phyloP scores from a whole-genome alignment of 1,284 basidiomycete genomes.

The Microbotryum saponariae region DNA sequence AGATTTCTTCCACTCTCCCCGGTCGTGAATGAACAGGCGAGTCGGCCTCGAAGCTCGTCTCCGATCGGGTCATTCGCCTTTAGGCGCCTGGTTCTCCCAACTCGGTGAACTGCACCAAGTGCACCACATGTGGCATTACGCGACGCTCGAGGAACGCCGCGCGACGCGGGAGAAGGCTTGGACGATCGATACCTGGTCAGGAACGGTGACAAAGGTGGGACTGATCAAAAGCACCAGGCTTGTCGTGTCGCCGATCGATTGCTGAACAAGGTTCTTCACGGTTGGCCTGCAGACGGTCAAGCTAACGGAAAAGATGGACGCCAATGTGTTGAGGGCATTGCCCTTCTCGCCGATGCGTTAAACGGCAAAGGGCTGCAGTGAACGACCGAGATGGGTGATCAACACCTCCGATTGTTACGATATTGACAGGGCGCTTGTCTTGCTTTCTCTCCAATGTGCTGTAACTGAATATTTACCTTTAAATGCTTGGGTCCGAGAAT shows the following conservation, averaged over 20 bases:
- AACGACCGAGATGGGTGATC: background rate
- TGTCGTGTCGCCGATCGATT: constrained; percentile 34
- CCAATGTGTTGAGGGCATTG: constrained; percentile 62
- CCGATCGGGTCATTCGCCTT: constrained; percentile 51
- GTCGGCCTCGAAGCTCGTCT: constrained; percentile 27
- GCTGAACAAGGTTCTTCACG: background rate
- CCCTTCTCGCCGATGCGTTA: constrained; percentile 61
- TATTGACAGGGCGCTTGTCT: no score
- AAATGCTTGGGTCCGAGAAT: no score
- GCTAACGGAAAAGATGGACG: constrained; percentile 67
- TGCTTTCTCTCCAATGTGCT: no score
- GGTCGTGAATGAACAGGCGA: constrained; percentile 45
- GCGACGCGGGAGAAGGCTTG: constrained; percentile 78
- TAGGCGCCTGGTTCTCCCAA: constrained; percentile 92
- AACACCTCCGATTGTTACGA: no score
- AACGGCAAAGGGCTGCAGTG: background rate
- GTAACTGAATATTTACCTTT: no score
- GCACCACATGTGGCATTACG: constrained; percentile 90
- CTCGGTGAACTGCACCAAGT: constrained; percentile 67
- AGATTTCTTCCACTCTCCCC: background rate
- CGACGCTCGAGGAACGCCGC: constrained; percentile 72
- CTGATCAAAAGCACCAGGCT: constrained; percentile 38
- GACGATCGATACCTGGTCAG: constrained; percentile 76
- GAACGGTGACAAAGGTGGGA: constrained; percentile 54
- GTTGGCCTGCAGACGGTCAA: constrained; percentile 57